Base-by-base conservation (phyloP, 257 asterid species). In the Solanum pinnatisectum region DNA sequence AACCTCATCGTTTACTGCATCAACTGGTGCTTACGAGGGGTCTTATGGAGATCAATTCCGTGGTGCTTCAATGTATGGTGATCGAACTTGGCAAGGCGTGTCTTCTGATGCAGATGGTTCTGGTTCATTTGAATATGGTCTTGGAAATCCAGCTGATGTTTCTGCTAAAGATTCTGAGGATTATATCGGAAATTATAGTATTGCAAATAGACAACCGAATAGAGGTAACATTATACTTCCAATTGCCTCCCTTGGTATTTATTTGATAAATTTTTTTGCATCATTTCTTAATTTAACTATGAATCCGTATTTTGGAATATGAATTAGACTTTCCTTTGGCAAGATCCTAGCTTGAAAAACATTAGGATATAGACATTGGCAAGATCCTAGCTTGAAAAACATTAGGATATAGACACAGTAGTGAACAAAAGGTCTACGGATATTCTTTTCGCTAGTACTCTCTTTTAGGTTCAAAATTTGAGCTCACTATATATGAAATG, bases 161-260 rank as follows among this genome's bases (percentile, higher is more conserved):
- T 18, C 90, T 6, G 91, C 92, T 84, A 93, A 89, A 71, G 93
- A 88, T 68, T 88, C 93, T 77, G 93, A 90, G 83, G 94, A 90
- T 84, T 93, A 89, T 83, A 88, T 88, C 84, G 89, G 90, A 39
- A 91, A 89, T 52, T 91, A 91, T 87, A 89, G 74, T 87, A 91
- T 93, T 87, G 87, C 95, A 86, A 94, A 90, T 89, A 94, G 96
- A 87, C 95, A 93, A 90, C 88, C 96, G 46, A 94, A 90, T 91
- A 93, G 97, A 94, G 98, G 98, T 95, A 94, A 92, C 83, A 16
- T 67, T 89, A 65, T 39, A 35, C 83, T 86, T 84, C 76, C 40
- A 49, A 44, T 67, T 20, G 84, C 33, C 32, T 78, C 30, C 60
- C 37, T 78, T 78, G 84, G 84, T 78, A 40, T 14, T 77, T n/a